Conservation (phyloP, 2,329 filamentous ascomycete species). For the Cladophialophora exuberans region DNA sequence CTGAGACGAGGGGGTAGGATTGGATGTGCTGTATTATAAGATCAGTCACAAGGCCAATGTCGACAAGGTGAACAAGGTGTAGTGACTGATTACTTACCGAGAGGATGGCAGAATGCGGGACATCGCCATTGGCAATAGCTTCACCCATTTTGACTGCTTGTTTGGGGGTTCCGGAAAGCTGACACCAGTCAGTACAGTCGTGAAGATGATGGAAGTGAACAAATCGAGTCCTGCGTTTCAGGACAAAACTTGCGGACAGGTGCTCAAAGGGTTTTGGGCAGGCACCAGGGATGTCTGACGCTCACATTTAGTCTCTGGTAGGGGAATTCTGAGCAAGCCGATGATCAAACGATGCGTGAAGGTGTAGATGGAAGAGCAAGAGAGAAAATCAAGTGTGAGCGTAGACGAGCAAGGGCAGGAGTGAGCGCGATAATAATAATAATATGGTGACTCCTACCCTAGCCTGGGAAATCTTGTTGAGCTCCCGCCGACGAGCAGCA, state of each 20-base stretch:
- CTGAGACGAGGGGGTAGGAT: slow-evolving; percentile 81
- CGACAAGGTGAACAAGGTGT: not conserved
- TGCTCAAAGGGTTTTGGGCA: not conserved
- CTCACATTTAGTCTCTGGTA: not conserved
- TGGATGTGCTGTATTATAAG: slow-evolving; percentile 68
- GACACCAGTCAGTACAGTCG: not conserved
- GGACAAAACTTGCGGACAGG: not conserved
- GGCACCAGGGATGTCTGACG: not conserved
- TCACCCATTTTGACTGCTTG: slow-evolving; percentile 43
- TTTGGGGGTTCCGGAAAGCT: slow-evolving; percentile 8
- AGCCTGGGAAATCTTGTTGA: slow-evolving; percentile 6
- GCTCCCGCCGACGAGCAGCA: not conserved
- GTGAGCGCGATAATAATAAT: slow-evolving; percentile 5
- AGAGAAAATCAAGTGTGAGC: not conserved
- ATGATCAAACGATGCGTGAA: slow-evolving; percentile 3
- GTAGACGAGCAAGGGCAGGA: not conserved
- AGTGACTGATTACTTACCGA: slow-evolving; percentile 31
- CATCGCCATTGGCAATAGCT: slow-evolving; percentile 52
- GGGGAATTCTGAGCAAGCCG: not conserved
- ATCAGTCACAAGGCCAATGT: not conserved
- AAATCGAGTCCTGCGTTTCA: not conserved
- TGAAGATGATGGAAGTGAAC: not conserved
- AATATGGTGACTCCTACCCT: slow-evolving; percentile 4
- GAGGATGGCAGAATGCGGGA: slow-evolving; percentile 45
- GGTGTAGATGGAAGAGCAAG: not conserved